Base-by-base conservation (phyloP, 2,329 filamentous ascomycete genomes). In the Ceratocystiopsis minuta region DNA sequence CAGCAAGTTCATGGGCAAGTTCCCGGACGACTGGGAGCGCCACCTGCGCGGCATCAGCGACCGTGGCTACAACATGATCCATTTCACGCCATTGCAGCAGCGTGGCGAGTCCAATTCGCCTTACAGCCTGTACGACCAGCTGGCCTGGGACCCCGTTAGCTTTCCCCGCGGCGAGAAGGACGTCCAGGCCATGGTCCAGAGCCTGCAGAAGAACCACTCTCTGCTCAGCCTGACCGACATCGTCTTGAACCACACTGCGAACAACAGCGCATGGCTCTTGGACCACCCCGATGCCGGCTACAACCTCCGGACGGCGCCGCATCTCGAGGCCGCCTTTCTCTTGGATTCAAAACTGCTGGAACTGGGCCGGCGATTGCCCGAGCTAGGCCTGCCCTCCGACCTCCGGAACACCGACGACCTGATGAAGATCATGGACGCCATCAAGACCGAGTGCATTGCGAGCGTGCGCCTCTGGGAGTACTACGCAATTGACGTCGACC, bases 21-120 rank as follows among this genome's bases (percentile, higher is more conserved):
- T 90, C 55, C 85, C 88, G 0, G 68, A 68, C 15, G 83, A 94
- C 53, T 98, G 88, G 87, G 76, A 95, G 56, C 80, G 75, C 40
- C 88, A 96, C 57, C 64, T 98, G 44, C 70, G 72, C 43, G 87
- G 90, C 24, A 94, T 98, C 57, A 82, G 83, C 56, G 75, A 82
- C 53, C 73, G 90, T 46, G 87, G 87, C 37, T 98, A 98, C 68
- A 98, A 98, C 63, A 95, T 96, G 86, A 77, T 98, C 46, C 90
- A 98, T 60, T 98, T 98, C 59, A 95, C 90, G 2, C 90, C 90
- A 11, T 66, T 98, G 50, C 90, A 93, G 68, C 70, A 80, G 45
- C 78, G 90, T 45, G 90, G 90, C 44, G 70, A 68, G 37, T 98
- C 90, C 41, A 94, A 98, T 56, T 98, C 90, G 2, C 90, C 90